Conservation (phyloP, 2,329 filamentous ascomycete species). For the Fusarium ramigenum region DNA sequence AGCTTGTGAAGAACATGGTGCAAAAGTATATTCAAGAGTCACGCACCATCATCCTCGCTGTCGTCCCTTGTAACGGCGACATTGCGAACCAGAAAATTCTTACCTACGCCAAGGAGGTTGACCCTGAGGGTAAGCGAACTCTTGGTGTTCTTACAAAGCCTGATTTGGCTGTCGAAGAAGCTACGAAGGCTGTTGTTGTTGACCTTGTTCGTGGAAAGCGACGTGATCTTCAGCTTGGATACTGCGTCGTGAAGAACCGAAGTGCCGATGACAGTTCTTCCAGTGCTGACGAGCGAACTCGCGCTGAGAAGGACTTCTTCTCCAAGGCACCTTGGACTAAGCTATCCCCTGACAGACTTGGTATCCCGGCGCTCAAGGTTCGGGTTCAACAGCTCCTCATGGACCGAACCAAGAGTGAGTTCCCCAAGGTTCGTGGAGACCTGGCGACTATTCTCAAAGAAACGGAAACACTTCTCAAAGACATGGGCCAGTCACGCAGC, state of each 20-base stretch:
- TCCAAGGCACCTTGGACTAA: constrained; percentile 47
- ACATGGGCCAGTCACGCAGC: too few relatives aligned
- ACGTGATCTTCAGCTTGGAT: constrained; percentile 56
- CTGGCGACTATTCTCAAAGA: too few relatives aligned
- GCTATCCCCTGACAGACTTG: constrained; percentile 43
- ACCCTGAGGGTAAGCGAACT: constrained; percentile 53
- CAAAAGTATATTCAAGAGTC: constrained; percentile 55
- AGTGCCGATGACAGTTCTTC: constrained; percentile 53
- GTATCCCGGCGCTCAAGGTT: constrained; percentile 48
- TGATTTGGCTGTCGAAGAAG: constrained; percentile 59
- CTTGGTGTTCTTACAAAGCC: constrained; percentile 67
- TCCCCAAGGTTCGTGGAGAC: constrained; percentile 53
- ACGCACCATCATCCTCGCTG: constrained; percentile 61
- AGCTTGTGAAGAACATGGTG: constrained; percentile 58
- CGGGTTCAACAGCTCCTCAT: constrained; percentile 51
- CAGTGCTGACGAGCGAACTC: constrained; percentile 44
- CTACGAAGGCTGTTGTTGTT: constrained; percentile 50
- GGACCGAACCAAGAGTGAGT: constrained; percentile 52
- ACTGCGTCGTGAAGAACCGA: constrained; percentile 60
- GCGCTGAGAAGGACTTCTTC: constrained; percentile 52
- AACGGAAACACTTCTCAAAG: too few relatives aligned
- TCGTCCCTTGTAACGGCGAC: constrained; percentile 53
- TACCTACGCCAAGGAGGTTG: constrained; percentile 48
- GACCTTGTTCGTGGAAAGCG: constrained; percentile 55
- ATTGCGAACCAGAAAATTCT: constrained; percentile 55